A percentile compares a stretch with the other conserved stretches of the same genome.
Conservation (phyloP, 2,329 filamentous ascomycete species). For the Ophiocordyceps unilateralis region DNA sequence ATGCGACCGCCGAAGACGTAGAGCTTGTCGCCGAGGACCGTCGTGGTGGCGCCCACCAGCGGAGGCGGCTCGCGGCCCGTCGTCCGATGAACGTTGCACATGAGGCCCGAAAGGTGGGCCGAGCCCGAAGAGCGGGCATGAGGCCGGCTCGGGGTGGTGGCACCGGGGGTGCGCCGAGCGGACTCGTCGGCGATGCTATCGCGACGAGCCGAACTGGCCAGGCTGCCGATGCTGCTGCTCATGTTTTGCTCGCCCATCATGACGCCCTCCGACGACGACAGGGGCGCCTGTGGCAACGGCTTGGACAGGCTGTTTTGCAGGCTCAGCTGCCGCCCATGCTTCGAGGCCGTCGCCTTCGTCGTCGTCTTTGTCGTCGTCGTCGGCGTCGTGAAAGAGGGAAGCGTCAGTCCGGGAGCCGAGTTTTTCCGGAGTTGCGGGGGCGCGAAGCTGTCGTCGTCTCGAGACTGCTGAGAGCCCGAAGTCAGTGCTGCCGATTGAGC, state of each 20-base stretch:
- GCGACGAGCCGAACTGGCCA: constrained; percentile 22
- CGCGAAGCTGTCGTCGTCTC: neutral
- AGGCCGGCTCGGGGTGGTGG: neutral
- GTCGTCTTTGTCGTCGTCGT: constrained; percentile 2
- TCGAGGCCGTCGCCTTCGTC: constrained; percentile 6
- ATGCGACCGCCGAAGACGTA: constrained; percentile 92
- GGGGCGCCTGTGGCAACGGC: constrained; percentile 35
- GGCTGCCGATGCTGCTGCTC: constrained; percentile 29
- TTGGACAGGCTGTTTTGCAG: constrained; percentile 40
- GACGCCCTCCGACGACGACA: constrained; percentile 5
- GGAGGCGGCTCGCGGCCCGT: constrained; percentile 84
- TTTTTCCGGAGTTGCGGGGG: neutral
- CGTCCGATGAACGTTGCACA: constrained; percentile 64
- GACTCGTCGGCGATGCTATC: constrained; percentile 25
- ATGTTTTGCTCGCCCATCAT: constrained; percentile 21
- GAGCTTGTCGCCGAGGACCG: constrained; percentile 83
- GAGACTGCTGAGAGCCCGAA: neutral
- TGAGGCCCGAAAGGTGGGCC: constrained; percentile 45
- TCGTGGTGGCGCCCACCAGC: constrained; percentile 86
- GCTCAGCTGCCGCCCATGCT: constrained; percentile 37
- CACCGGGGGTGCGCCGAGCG: neutral
- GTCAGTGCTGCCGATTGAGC: neutral
- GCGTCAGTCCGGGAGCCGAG: constrained; percentile 22
- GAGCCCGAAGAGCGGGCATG: constrained; percentile 28
- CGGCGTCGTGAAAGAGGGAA: constrained; percentile 5